Percentiles rank a stretch among this genome's conserved stretches.
phyloP scores from a whole-genome alignment of 192 early-diverging fungal genomes.

The Entophlyctis luteolus region DNA sequence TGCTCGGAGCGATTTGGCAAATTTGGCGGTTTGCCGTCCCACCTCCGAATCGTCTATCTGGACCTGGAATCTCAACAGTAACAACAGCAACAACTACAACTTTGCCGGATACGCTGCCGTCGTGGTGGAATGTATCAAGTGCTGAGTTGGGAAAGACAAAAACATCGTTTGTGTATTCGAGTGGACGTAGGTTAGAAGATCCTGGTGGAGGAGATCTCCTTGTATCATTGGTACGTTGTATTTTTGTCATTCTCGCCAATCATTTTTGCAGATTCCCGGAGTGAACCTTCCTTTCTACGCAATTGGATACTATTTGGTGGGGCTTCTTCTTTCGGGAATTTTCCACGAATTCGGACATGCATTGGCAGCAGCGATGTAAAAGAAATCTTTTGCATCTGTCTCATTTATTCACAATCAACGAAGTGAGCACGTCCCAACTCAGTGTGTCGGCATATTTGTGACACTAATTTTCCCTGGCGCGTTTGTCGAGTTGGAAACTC shows the following conservation, averaged over 20 bases:
- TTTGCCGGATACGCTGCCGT: too few relatives aligned
- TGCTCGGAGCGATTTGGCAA: too few relatives aligned
- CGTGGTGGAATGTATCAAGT: too few relatives aligned
- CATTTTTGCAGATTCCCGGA: constrained; percentile 62
- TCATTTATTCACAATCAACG: background rate
- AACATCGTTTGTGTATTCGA: constrained; percentile 22
- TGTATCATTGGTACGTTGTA: constrained; percentile 58
- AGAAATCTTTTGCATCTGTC: constrained; percentile 2
- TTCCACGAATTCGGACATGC: constrained; percentile 75
- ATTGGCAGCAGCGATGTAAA: constrained; percentile 62
- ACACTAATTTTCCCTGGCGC: constrained; percentile 71
- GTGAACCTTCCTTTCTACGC: constrained; percentile 67
- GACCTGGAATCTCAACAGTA: too few relatives aligned
- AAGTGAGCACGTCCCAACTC: constrained; percentile 60
- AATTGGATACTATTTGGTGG: constrained; percentile 62
- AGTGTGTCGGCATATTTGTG: constrained; percentile 62
- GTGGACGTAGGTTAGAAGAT: constrained; percentile 12
- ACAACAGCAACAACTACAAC: too few relatives aligned
- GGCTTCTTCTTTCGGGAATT: constrained; percentile 59
- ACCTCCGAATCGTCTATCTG: too few relatives aligned
- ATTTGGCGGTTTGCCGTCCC: too few relatives aligned
- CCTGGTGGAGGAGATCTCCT: constrained; percentile 45
- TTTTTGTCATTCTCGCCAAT: background rate
- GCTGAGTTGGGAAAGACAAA: too few relatives aligned
- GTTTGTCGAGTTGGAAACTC: constrained; percentile 62